phyloP scores from a whole-genome alignment of 768 basidiomycete genomes.

The Fomitopsis pulvina region DNA sequence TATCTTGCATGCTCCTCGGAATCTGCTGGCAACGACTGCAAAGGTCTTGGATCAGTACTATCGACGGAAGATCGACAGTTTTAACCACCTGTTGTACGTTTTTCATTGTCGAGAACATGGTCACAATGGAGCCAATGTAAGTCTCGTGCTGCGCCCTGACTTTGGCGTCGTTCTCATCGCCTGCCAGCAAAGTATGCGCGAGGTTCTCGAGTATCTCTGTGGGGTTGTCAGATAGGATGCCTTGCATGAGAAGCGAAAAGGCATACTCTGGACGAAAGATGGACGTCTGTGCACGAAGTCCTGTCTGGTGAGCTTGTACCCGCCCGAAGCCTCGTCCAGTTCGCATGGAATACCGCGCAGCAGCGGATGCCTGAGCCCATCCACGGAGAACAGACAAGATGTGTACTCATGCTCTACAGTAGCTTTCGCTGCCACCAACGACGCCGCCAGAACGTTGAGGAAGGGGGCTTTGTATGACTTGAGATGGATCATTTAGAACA shows the following conservation, averaged over 20 bases:
- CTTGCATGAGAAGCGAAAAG: not conserved
- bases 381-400: constrained; percentile 50
- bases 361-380: constrained; percentile 47
- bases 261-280: constrained; percentile 33
- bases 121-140: constrained; percentile 35
- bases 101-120: constrained; percentile 47
- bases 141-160: constrained; percentile 29
- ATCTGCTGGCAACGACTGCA: constrained; percentile 2
- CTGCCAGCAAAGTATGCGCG: constrained; percentile 27
- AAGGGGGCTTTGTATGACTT: constrained; percentile 46
- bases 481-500: not conserved
- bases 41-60: not conserved
- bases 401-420: constrained; percentile 56
- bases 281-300: constrained; percentile 28
- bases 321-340: constrained; percentile 3
- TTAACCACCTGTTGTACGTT: constrained; percentile 34
- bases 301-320: constrained; percentile 18
- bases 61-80: not conserved
- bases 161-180: constrained; percentile 17
- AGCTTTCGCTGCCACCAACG: constrained; percentile 39
- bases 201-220: constrained; percentile 43
- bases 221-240: not conserved
- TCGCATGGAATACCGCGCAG: constrained; percentile 30
- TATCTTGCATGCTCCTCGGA: constrained; percentile 3
- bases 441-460: constrained; percentile 45